Conservation (phyloP, 805 yeast species). For the Wickerhamomyces rabaulensis region DNA sequence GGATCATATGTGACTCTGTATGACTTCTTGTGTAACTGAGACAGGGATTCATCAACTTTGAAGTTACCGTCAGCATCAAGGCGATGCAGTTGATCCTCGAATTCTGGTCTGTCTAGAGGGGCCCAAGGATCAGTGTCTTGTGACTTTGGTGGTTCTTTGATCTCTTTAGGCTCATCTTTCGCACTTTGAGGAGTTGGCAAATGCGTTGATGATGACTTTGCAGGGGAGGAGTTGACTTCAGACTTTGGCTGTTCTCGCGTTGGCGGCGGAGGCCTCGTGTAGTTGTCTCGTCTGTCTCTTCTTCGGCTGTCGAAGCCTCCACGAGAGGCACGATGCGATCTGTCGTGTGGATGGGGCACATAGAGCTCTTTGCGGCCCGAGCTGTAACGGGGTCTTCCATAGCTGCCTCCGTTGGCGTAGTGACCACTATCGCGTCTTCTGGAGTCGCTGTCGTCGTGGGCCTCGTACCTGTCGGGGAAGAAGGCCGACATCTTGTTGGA, state of each 20-base stretch:
- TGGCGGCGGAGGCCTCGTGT: not conserved
- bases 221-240: not conserved
- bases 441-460: not conserved
- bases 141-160: not conserved
- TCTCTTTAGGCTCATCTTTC: not conserved
- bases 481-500: slow-evolving; percentile 1
- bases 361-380: slow-evolving; percentile 1
- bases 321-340: not conserved
- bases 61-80: slow-evolving; percentile 8
- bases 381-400: not conserved
- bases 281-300: not conserved
- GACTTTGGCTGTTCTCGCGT: not conserved
- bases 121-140: not conserved
- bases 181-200: not conserved
- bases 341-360: not conserved
- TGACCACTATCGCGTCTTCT: not conserved
- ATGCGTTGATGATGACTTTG: not conserved
- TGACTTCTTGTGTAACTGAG: slow-evolving; percentile 16
- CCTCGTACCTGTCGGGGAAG: slow-evolving; percentile 3
- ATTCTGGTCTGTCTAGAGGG: not conserved
- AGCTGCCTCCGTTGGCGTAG: not conserved
- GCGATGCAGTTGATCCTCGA: slow-evolving; percentile 4
- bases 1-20: slow-evolving; percentile 50
- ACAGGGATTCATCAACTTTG: not conserved
- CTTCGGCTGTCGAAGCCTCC: not conserved